Conservation (phyloP, 352 stramenopile species). For the Stephanocyclus meneghinianus region DNA sequence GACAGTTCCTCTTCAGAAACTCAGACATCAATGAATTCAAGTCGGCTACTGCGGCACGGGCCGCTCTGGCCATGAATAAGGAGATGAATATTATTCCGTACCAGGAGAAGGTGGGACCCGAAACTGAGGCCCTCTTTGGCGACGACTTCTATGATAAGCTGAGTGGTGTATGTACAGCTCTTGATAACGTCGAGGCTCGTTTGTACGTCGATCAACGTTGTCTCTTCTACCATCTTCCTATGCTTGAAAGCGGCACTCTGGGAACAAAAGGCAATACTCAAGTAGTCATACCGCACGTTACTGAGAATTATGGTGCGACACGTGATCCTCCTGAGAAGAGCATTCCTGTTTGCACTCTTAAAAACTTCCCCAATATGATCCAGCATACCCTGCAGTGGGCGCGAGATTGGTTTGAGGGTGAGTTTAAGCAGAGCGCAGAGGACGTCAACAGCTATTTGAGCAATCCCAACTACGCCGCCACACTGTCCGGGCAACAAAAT, state of each 20-base stretch:
- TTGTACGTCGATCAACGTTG: slow-evolving; percentile 97
- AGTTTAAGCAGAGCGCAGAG: slow-evolving; percentile 95
- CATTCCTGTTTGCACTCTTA: slow-evolving; percentile 99
- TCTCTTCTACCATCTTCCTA: slow-evolving; percentile 85
- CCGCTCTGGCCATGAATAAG: slow-evolving; percentile 94
- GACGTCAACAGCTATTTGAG: slow-evolving; percentile 90
- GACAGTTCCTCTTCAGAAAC: slow-evolving; percentile 98
- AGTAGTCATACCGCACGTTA: slow-evolving; percentile 87
- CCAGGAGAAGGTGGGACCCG: slow-evolving; percentile 84
- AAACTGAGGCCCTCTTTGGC: slow-evolving; percentile 97
- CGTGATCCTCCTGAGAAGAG: slow-evolving; percentile 98
- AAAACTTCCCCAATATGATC: slow-evolving; percentile 99
- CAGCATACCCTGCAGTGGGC: slow-evolving; percentile 99
- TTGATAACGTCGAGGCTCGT: slow-evolving; percentile 99
- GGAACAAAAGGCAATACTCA: slow-evolving; percentile 96
- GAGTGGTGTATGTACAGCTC: slow-evolving; percentile 94
- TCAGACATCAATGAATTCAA: slow-evolving; percentile 96
- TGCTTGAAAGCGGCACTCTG: slow-evolving; percentile 98
- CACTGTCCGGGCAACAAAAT: slow-evolving; percentile 93
- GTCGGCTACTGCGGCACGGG: slow-evolving; percentile 89
- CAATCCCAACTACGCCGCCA: slow-evolving; percentile 85
- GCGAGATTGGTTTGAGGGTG: slow-evolving; percentile 98
- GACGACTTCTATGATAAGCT: slow-evolving; percentile 98
- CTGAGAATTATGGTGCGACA: slow-evolving; percentile 94
- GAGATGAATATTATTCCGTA: slow-evolving; percentile 88